A percentile compares a stretch with the other conserved stretches of the same genome.
These are phyloP conservation scores for Trichophyton schoenleinii DNA, from an alignment of 2,329 filamentous ascomycete species.

Conservation along the genomic window DNA sequence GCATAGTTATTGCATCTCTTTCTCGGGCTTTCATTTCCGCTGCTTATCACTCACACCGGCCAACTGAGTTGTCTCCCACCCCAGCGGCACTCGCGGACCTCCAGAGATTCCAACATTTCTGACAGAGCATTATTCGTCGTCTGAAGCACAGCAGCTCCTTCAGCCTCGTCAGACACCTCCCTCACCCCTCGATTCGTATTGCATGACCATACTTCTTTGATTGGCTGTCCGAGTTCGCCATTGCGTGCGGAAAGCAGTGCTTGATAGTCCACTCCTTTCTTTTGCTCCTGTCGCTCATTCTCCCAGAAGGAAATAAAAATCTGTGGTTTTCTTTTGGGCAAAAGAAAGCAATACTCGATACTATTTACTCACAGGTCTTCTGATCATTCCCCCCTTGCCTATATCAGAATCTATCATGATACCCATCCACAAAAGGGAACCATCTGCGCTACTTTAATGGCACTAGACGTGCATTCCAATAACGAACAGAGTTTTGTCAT, in stretches of 20 bases:
- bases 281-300: slow-evolving; percentile 3
- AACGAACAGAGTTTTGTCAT: slow-evolving; percentile 1
- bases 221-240: neutral
- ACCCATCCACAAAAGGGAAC: neutral
- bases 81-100: neutral
- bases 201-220: neutral
- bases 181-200: neutral
- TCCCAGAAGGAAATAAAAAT: neutral
- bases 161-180: slow-evolving; percentile 4
- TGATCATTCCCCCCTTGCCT: neutral
- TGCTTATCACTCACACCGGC: neutral
- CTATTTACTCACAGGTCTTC: neutral
- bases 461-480: neutral
- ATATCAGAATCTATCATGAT: slow-evolving; percentile 1
- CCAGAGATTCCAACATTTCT: neutral
- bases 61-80: neutral
- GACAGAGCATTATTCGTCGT: neutral
- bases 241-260: neutral
- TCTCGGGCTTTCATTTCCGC: neutral
- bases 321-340: neutral
- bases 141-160: neutral
- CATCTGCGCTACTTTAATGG: neutral
- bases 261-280: slow-evolving; percentile 2
- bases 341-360: neutral
- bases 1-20: neutral